Evolutionary conservation across 1,139 yeast species (phyloP).

Genomic region (Barnettozyma hawaiiensis): DNA sequence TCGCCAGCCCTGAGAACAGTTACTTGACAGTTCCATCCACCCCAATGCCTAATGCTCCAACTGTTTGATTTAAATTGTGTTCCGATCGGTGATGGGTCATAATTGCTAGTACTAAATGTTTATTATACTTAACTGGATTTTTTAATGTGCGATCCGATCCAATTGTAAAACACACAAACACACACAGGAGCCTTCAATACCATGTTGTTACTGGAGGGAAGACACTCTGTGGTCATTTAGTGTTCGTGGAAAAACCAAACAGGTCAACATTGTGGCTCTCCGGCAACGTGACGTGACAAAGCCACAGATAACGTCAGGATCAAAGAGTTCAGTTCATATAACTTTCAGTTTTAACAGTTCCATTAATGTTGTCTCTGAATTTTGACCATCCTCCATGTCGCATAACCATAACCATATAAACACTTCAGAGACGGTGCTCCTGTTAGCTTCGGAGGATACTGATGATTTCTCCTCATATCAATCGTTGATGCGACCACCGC

Average conservation of each 20-base stretch:
- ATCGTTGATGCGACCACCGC: too few relatives aligned
- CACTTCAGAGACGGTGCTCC: slow-evolving; percentile 11
- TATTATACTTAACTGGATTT: background rate
- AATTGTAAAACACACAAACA: too few relatives aligned
- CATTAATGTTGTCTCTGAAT: background rate
- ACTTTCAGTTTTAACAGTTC: background rate
- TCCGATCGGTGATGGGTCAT: too few relatives aligned
- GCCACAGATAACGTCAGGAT: slow-evolving; percentile 2
- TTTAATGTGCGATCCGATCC: too few relatives aligned
- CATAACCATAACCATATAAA: slow-evolving; percentile 6
- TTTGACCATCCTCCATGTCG: too few relatives aligned
- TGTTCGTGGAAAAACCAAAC: too few relatives aligned
- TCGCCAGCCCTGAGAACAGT: slow-evolving; percentile 56
- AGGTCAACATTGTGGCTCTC: too few relatives aligned
- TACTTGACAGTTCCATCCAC: slow-evolving; percentile 53
- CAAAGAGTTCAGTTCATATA: background rate
- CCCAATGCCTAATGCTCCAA: slow-evolving; percentile 45
- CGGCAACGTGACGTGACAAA: too few relatives aligned
- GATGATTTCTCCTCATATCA: slow-evolving; percentile 4
- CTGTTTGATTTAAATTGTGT: slow-evolving; percentile 23
- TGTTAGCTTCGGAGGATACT: slow-evolving; percentile 15
- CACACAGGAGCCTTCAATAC: too few relatives aligned
- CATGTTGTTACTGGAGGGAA: too few relatives aligned
- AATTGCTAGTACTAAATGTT: background rate
- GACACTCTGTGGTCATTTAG: too few relatives aligned